These are phyloP conservation scores for Trifolium fragiferum DNA, from an alignment of 306 rosid species.

Conservation along the genomic window DNA sequence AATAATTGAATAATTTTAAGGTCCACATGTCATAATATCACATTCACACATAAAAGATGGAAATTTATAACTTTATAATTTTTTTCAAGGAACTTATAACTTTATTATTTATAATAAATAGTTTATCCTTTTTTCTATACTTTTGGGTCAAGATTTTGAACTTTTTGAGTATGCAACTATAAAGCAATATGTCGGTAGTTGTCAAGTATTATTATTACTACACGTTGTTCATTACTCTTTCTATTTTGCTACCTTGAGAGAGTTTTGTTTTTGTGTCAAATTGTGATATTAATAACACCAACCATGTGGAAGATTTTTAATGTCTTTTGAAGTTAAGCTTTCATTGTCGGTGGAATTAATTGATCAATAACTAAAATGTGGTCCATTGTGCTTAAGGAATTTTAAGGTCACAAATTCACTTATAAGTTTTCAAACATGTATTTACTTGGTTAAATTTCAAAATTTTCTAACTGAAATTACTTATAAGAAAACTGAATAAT, in stretches of 20 bases:
- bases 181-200: constrained; percentile 49
- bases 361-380: constrained; percentile 3
- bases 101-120: constrained; percentile 34
- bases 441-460: not conserved
- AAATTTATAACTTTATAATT: not conserved
- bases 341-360: constrained; percentile 31
- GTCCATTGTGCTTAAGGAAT: not conserved
- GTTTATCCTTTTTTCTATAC: constrained; percentile 29
- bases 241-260: constrained; percentile 2
- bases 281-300: constrained; percentile 13
- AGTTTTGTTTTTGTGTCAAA: constrained; percentile 7
- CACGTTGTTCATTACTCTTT: constrained; percentile 38
- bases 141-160: constrained; percentile 44
- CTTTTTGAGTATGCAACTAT: constrained; percentile 34
- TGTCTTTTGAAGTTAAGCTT: constrained; percentile 37
- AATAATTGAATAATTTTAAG: constrained; percentile 43
- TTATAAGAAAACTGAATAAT: not conserved
- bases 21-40: constrained; percentile 46
- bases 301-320: constrained; percentile 6
- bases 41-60: constrained; percentile 41
- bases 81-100: not conserved
- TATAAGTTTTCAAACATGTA: not conserved
- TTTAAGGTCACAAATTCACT: constrained; percentile 7
- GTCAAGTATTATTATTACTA: constrained; percentile 39
- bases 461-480: not conserved